These are phyloP conservation scores for Cudoniella acicularis DNA, from an alignment of 495 filamentous ascomycete genomes.

Conservation along the genomic window DNA sequence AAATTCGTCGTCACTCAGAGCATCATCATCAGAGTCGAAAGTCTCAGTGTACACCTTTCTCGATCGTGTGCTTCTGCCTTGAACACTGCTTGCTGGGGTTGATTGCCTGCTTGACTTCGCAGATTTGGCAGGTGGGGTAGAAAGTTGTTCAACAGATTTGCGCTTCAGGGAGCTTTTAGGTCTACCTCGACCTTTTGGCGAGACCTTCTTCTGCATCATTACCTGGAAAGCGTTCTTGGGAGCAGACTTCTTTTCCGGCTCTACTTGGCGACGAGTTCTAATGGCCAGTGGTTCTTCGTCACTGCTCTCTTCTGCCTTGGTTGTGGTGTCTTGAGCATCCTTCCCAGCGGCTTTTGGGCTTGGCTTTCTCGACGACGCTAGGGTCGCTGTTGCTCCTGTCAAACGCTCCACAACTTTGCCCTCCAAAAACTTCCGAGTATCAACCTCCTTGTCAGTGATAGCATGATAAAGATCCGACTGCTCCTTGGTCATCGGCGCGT, in stretches of 20 bases:
- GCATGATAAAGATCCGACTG: conserved; percentile 90
- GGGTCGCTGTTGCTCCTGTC: conserved; percentile 38
- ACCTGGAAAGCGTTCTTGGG: conserved; percentile 24
- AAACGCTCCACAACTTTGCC: conserved; percentile 74
- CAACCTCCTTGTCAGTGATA: conserved; percentile 67
- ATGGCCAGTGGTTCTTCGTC: conserved; percentile 22
- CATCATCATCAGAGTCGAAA: conserved; percentile 61
- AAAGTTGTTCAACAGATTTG: conserved; percentile 34
- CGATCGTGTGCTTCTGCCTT: conserved; percentile 35
- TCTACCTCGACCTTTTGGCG: conserved; percentile 16
- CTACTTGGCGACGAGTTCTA: background rate
- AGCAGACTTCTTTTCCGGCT: background rate
- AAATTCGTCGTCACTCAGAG: conserved; percentile 72
- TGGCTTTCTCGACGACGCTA: conserved; percentile 19
- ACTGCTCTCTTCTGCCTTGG: conserved; percentile 16
- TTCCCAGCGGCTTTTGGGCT: conserved; percentile 11
- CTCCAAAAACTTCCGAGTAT: conserved; percentile 77
- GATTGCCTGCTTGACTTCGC: conserved; percentile 66
- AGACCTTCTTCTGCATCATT: conserved; percentile 21
- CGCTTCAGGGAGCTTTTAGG: conserved; percentile 37
- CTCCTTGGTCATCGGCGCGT: conserved; percentile 79
- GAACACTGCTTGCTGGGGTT: conserved; percentile 57
- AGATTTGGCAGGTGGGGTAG: conserved; percentile 52
- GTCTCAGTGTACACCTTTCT: conserved; percentile 46
- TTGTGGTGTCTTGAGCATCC: background rate